These are phyloP conservation scores for Caryopteris hybrid DNA, from an alignment of 305 asterid genomes.

Conservation along the genomic window DNA sequence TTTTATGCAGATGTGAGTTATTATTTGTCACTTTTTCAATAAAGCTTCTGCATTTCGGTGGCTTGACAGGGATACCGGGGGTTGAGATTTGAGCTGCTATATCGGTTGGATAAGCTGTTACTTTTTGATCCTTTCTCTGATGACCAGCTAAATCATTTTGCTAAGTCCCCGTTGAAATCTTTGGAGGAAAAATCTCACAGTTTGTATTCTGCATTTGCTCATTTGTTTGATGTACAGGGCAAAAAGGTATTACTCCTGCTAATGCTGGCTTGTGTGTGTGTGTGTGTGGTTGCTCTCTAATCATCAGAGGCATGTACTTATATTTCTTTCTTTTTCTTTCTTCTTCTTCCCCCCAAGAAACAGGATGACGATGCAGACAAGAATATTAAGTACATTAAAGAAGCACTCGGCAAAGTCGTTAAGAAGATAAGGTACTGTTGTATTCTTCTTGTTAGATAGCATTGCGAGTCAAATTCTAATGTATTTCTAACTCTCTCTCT, in stretches of 20 bases:
- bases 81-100: slow-evolving; percentile 15
- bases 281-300: not conserved
- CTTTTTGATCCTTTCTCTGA: slow-evolving; percentile 11
- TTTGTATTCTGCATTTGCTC: slow-evolving; percentile 3
- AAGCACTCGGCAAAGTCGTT: not conserved
- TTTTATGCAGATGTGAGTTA: not conserved
- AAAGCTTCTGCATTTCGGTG: not conserved
- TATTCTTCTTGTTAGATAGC: not conserved
- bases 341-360: not conserved
- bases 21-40: not conserved
- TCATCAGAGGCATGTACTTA: not conserved
- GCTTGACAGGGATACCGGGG: slow-evolving; percentile 6
- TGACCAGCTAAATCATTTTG: slow-evolving; percentile 18
- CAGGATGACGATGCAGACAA: not conserved
- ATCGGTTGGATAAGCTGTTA: slow-evolving; percentile 11
- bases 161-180: not conserved
- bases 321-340: not conserved
- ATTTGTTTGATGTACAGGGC: not conserved
- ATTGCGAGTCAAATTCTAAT: not conserved
- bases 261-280: not conserved
- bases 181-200: slow-evolving; percentile 11
- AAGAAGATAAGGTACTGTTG: not conserved
- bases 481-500: not conserved
- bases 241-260: not conserved
- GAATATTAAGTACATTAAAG: not conserved